phyloP scores from a whole-genome alignment of 106 monocot species.

The Dioscorea zingiberensis region DNA sequence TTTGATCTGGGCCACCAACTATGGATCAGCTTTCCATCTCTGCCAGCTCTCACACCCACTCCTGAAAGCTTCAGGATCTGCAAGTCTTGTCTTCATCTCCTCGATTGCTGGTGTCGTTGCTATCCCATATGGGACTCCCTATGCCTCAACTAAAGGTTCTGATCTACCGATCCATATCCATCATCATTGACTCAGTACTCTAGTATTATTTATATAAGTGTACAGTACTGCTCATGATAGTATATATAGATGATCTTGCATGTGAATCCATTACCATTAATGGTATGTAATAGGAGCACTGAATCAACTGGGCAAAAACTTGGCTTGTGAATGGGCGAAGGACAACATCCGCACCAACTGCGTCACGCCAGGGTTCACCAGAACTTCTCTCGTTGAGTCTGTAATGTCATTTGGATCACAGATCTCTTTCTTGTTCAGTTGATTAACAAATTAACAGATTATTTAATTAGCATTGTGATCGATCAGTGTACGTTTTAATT shows the following conservation, averaged over 20 bases:
- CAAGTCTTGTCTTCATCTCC: constrained; percentile 38
- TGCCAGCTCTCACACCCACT: constrained; percentile 55
- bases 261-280: too few relatives aligned
- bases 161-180: too few relatives aligned
- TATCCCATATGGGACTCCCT: constrained; percentile 3
- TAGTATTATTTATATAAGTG: background rate
- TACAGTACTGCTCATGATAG: background rate
- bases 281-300: background rate
- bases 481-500: too few relatives aligned
- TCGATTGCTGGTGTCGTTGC: constrained; percentile 32
- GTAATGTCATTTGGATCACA: too few relatives aligned
- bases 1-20: constrained; percentile 26
- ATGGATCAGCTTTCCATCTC: constrained; percentile 48
- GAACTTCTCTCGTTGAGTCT: background rate
- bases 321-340: constrained; percentile 15
- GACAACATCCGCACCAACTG: constrained; percentile 4
- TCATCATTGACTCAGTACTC: too few relatives aligned
- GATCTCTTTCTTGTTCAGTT: too few relatives aligned
- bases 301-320: constrained; percentile 1
- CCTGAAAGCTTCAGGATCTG: constrained; percentile 37
- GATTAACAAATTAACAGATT: too few relatives aligned
- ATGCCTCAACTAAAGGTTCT: constrained; percentile 41
- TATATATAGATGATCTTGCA: background rate
- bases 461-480: too few relatives aligned
- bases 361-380: background rate